Base-by-base conservation (phyloP, 768 basidiomycete species). In the Agaricus subrufescens region DNA sequence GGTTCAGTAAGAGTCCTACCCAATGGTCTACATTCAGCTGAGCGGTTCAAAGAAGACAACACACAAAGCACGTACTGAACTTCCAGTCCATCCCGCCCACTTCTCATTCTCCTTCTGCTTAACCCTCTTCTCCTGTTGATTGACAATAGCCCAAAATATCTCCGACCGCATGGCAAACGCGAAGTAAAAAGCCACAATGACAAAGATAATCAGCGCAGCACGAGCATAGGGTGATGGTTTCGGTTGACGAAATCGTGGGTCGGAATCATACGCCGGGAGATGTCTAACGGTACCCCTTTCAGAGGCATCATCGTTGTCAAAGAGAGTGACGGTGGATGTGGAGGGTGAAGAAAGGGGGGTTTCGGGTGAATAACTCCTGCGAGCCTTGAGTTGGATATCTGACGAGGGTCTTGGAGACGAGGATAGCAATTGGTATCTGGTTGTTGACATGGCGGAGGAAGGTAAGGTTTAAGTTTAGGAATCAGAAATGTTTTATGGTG, bases 151-250 rank as follows among this genome's bases (percentile, higher is more conserved):
- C n/a, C 31, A 43, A 15, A 49, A 61, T 23, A 58, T 52, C 3
- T 61, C 62, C 55, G 61, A 61, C 39, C 67, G 60, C 52, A 78
- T 58, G 38, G 63, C 57, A 43, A 71, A 63, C 2, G 64, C 67
- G 19, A 74, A 54, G 71, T 70, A 78, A 49, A 74, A 69, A 54
- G 79, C 58, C 11, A 69, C 50, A 9, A 70, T 50, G 34, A 76
- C 49, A 45, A 70, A 63, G 7, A 70, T 34, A 15, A 81, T 50
- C 44, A 81, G 64, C 0, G 69, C 64, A 2, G 69, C 59, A n/a
- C 77, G 70, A 57, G 75, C 78, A 72, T 73, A 77, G 11, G 61
- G 54, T 8, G 71, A 62, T 3, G 72, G 72, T 25, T 67, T 62
- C 3, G 69, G 73, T 30, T 66, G 66, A 56, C 75, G 63, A 61